These are phyloP conservation scores for Didymella lethalis DNA, from an alignment of 2,329 filamentous ascomycete genomes.

Conservation along the genomic window DNA sequence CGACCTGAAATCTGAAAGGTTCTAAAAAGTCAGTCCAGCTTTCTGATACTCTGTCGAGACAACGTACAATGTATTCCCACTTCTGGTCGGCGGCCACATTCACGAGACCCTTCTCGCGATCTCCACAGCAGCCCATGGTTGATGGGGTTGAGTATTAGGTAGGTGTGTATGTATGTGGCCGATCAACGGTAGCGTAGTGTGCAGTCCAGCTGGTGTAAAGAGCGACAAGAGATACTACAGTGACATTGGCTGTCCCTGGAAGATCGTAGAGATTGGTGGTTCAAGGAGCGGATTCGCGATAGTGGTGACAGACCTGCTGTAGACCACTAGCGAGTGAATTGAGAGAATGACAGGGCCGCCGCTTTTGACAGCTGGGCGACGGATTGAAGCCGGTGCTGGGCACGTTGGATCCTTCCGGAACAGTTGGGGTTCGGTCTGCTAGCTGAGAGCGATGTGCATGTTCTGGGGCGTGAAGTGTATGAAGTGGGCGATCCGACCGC, in stretches of 20 bases:
- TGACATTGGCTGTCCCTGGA: constrained; percentile 34
- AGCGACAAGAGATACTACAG: constrained; percentile 39
- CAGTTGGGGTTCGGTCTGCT: constrained; percentile 27
- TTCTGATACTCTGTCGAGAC: not conserved
- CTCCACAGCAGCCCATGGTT: constrained; percentile 50
- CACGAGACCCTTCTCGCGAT: constrained; percentile 47
- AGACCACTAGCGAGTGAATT: constrained; percentile 42
- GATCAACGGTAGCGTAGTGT: constrained; percentile 45
- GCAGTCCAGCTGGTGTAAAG: constrained; percentile 51
- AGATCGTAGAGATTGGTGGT: constrained; percentile 8
- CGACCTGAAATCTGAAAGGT: constrained; percentile 79
- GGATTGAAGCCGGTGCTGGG: constrained; percentile 27
- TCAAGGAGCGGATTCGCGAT: constrained; percentile 26
- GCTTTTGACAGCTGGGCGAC: constrained; percentile 31
- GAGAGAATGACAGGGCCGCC: constrained; percentile 40
- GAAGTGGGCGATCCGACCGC: constrained; percentile 39
- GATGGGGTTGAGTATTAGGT: constrained; percentile 36
- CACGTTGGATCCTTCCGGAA: constrained; percentile 16
- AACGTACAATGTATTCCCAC: constrained; percentile 89
- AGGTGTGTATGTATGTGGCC: constrained; percentile 32
- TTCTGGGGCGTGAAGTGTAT: constrained; percentile 43
- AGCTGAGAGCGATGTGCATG: constrained; percentile 41
- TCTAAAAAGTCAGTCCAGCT: constrained; percentile 46
- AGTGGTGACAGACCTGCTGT: constrained; percentile 52
- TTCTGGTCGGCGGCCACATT: constrained; percentile 60